Evolutionary conservation across 371 early-diverging fungal genomes (phyloP).

Genomic region (Gilbertella persicaria): DNA sequence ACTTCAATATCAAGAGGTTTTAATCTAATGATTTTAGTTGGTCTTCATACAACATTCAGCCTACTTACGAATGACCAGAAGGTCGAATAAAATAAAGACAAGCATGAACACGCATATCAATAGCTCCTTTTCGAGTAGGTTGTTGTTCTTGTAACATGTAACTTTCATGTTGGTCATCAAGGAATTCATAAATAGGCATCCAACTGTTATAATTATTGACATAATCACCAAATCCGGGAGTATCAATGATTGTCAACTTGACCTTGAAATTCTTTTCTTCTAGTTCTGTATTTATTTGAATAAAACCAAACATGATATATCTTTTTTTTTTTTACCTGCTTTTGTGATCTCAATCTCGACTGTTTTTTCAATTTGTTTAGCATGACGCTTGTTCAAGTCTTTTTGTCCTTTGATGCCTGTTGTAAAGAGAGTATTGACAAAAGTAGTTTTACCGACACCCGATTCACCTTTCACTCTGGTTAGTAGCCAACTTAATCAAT

Average conservation of each 20-base stretch:
- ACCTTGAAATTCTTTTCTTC: constrained; percentile 72
- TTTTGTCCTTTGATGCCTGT: constrained; percentile 63
- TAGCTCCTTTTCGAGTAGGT: constrained; percentile 49
- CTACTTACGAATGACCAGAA: constrained; percentile 72
- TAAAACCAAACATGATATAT: background rate
- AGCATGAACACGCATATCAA: constrained; percentile 80
- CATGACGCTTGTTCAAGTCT: constrained; percentile 45
- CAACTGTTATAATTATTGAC: constrained; percentile 68
- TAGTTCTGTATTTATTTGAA: constrained; percentile 16
- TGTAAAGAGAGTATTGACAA: constrained; percentile 80
- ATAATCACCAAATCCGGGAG: constrained; percentile 90
- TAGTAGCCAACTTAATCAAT: background rate
- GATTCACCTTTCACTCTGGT: constrained; percentile 26
- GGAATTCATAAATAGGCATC: constrained; percentile 71
- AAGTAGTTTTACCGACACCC: constrained; percentile 78
- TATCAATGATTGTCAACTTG: constrained; percentile 86
- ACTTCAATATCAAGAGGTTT: constrained; percentile 88
- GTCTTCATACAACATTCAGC: background rate
- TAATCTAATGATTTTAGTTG: constrained; percentile 50
- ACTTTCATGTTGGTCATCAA: constrained; percentile 92
- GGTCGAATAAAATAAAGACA: constrained; percentile 93
- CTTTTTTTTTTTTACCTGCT: constrained; percentile 44
- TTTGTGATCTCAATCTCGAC: constrained; percentile 73
- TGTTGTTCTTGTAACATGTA: constrained; percentile 75
- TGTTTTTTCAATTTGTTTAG: constrained; percentile 62